Percentiles rank a stretch among this genome's conserved stretches.
These are phyloP conservation scores for Exophiala lecanii-corni DNA, from an alignment of 2,329 filamentous ascomycete species.

Conservation along the genomic window DNA sequence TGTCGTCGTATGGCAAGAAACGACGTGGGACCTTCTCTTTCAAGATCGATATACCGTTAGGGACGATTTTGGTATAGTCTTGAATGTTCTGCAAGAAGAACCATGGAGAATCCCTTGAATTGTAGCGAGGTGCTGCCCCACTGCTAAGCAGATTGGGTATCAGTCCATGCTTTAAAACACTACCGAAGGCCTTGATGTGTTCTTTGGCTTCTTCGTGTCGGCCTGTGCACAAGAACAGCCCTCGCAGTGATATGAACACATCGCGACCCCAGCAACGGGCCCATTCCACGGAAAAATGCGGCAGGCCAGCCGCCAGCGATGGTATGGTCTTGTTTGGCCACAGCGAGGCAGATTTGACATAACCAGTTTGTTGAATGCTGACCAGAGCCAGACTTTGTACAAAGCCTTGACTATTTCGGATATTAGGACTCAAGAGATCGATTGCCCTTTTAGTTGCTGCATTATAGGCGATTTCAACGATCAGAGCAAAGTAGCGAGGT, in stretches of 20 bases:
- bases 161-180: slow-evolving; percentile 96
- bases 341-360: slow-evolving; percentile 83
- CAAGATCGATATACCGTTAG: slow-evolving; percentile 68
- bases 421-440: slow-evolving; percentile 70
- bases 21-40: slow-evolving; percentile 73
- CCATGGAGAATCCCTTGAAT: slow-evolving; percentile 94
- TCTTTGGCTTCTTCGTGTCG: slow-evolving; percentile 85
- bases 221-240: slow-evolving; percentile 84
- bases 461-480: slow-evolving; percentile 80
- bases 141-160: slow-evolving; percentile 89
- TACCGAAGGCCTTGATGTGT: slow-evolving; percentile 91
- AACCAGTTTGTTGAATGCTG: slow-evolving; percentile 83
- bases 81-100: slow-evolving; percentile 96
- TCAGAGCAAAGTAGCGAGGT: slow-evolving; percentile 87
- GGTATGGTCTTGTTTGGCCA: slow-evolving; percentile 82
- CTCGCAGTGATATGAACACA: slow-evolving; percentile 91
- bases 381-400: slow-evolving; percentile 85
- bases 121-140: slow-evolving; percentile 83
- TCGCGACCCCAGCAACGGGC: slow-evolving; percentile 96
- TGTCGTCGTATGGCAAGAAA: slow-evolving; percentile 93
- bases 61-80: slow-evolving; percentile 79
- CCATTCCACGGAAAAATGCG: slow-evolving; percentile 92
- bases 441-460: slow-evolving; percentile 75
- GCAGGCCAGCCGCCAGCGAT: slow-evolving; percentile 83
- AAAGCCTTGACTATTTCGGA: slow-evolving; percentile 81